phyloP scores from a whole-genome alignment of 768 basidiomycete genomes.

The Xerocomus brunneocitrinus region DNA sequence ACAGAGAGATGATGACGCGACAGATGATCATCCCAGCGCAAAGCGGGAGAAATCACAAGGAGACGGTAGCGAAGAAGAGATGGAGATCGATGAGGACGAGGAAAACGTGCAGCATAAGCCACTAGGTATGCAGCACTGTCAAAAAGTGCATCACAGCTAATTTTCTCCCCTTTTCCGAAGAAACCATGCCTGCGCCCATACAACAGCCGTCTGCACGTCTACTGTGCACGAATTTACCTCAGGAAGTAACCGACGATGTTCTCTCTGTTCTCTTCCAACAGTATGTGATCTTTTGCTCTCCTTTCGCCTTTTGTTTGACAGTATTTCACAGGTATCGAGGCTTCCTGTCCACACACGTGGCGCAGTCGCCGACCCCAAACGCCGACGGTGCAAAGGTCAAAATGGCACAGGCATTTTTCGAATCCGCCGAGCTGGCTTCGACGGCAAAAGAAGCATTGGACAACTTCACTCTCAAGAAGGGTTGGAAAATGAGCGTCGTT shows the following conservation, averaged over 20 bases:
- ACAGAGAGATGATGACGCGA: conserved; percentile 57
- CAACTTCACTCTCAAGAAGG: conserved; percentile 83
- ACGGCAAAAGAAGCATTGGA: conserved; percentile 80
- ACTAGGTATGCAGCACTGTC: conserved; percentile 43
- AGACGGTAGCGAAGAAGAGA: conserved; percentile 71
- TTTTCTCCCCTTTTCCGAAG: conserved; percentile 21
- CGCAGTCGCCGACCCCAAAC: conserved; percentile 63
- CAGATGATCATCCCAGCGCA: conserved; percentile 47
- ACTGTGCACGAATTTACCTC: conserved; percentile 81
- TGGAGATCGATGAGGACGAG: conserved; percentile 93
- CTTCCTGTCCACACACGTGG: conserved; percentile 67
- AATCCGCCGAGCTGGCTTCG: conserved; percentile 66
- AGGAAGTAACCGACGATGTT: conserved; percentile 85
- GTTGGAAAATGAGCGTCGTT: conserved; percentile 76
- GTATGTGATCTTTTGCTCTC: conserved; percentile 45
- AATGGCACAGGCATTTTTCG: conserved; percentile 78
- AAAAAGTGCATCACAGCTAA: conserved; percentile 5
- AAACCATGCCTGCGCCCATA: conserved; percentile 42
- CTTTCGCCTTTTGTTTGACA: background rate
- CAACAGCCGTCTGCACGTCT: conserved; percentile 59
- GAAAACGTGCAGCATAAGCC: conserved; percentile 44
- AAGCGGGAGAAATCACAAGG: conserved; percentile 71
- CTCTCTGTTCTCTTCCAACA: conserved; percentile 88
- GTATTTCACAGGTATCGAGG: conserved; percentile 66
- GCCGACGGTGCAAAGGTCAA: conserved; percentile 65